Evolutionary conservation across 2,329 filamentous ascomycete species (phyloP).

Genomic region (Exophiala bonariae): DNA sequence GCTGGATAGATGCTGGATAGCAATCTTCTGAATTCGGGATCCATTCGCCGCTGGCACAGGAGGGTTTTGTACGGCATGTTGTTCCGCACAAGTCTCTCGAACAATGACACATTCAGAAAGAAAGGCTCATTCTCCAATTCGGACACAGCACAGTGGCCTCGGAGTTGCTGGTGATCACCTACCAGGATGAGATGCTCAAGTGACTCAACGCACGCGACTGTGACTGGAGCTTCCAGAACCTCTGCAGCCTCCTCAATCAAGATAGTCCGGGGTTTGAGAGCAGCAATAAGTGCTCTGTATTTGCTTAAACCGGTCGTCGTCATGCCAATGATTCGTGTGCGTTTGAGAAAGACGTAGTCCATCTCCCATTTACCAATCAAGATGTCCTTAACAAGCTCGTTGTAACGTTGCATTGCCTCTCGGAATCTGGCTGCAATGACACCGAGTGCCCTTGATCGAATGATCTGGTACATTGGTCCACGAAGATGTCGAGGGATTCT

Average conservation of each 20-base stretch:
- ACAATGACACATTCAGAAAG: constrained; percentile 72
- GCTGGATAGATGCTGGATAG: constrained; percentile 62
- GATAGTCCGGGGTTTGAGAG: constrained; percentile 65
- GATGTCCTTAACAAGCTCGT: constrained; percentile 50
- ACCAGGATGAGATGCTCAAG: constrained; percentile 68
- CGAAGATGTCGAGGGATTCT: constrained; percentile 57
- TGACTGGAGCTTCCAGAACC: constrained; percentile 60
- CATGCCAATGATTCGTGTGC: constrained; percentile 62
- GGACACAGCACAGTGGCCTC: constrained; percentile 63
- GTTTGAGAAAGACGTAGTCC: constrained; percentile 61
- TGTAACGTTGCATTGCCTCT: constrained; percentile 51
- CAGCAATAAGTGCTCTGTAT: constrained; percentile 69
- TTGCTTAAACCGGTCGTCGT: constrained; percentile 83
- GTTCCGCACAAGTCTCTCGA: constrained; percentile 73
- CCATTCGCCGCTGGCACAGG: constrained; percentile 70
- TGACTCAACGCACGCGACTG: constrained; percentile 60
- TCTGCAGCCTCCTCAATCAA: constrained; percentile 82
- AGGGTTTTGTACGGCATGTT: constrained; percentile 64
- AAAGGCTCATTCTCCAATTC: constrained; percentile 62
- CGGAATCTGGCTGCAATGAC: constrained; percentile 50
- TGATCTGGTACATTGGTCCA: constrained; percentile 65
- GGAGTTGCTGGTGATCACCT: constrained; percentile 79
- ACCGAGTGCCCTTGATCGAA: constrained; percentile 58
- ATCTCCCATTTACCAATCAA: constrained; percentile 61
- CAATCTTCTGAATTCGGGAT: constrained; percentile 64